A percentile compares a stretch with the other conserved stretches of the same genome.
Evolutionary conservation across 371 early-diverging fungal species (phyloP).

Genomic region (Umbelopsis sp.): DNA sequence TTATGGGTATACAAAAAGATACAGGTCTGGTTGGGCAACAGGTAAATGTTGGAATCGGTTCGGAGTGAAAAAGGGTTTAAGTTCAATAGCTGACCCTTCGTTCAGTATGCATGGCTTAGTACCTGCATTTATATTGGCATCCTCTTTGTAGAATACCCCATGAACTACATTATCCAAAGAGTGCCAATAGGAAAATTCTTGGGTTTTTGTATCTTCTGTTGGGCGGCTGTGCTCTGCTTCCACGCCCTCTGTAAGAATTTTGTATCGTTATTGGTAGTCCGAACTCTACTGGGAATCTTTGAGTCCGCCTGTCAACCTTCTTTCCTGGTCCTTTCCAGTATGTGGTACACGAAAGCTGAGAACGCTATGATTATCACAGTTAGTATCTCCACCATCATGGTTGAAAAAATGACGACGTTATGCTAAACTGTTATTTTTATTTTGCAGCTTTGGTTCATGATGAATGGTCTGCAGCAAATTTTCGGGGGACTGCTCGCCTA

Average conservation of each 20-base stretch:
- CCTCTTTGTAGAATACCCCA: slow-evolving; percentile 29
- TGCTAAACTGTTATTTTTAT: too few relatives aligned
- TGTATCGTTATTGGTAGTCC: slow-evolving; percentile 24
- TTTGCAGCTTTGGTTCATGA: slow-evolving; percentile 27
- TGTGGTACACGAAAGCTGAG: slow-evolving; percentile 23
- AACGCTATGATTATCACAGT: slow-evolving; percentile 19
- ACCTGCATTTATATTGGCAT: slow-evolving; percentile 35
- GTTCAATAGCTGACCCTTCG: neutral
- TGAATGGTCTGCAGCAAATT: slow-evolving; percentile 35
- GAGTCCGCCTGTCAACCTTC: slow-evolving; percentile 32
- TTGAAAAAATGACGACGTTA: too few relatives aligned
- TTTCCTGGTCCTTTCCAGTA: slow-evolving; percentile 25
- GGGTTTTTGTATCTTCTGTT: slow-evolving; percentile 25
- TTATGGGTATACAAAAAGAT: slow-evolving; percentile 28
- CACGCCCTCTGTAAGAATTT: slow-evolving; percentile 30
- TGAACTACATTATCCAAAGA: slow-evolving; percentile 31
- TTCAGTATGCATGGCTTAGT: slow-evolving; percentile 31
- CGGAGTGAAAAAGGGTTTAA: too few relatives aligned
- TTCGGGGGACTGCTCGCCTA: slow-evolving; percentile 33
- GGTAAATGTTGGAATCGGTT: slow-evolving; percentile 5
- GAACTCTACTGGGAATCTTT: slow-evolving; percentile 33
- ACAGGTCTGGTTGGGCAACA: slow-evolving; percentile 26
- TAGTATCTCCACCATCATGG: too few relatives aligned
- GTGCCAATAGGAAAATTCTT: slow-evolving; percentile 31
- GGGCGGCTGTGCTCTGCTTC: slow-evolving; percentile 26